Percentiles rank a stretch among this genome's conserved stretches.
phyloP scores from a whole-genome alignment of 495 filamentous ascomycete genomes.

The Letharia lupina region DNA sequence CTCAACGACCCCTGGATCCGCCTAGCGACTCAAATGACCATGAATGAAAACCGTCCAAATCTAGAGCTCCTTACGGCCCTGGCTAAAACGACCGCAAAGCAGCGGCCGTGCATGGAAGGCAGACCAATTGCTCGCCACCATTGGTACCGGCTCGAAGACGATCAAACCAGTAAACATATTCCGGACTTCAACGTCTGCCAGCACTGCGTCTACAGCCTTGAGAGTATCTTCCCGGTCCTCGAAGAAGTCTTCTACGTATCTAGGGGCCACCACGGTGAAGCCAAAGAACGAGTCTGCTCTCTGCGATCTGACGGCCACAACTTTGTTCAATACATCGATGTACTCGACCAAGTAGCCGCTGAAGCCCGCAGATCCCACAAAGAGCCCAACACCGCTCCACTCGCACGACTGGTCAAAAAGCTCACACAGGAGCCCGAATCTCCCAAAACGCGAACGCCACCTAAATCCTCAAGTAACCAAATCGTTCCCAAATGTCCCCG shows the following conservation, averaged over 20 bases:
- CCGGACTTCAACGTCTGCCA: constrained; percentile 50
- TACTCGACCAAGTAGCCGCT: constrained; percentile 45
- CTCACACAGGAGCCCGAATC: constrained; percentile 25
- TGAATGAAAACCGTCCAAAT: constrained; percentile 32
- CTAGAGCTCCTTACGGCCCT: constrained; percentile 49
- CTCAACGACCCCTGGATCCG: constrained; percentile 58
- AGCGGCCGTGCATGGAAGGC: constrained; percentile 46
- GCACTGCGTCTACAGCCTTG: constrained; percentile 45
- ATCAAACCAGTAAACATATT: constrained; percentile 41
- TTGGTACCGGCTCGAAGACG: constrained; percentile 56
- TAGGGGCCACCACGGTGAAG: constrained; percentile 7
- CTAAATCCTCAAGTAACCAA: constrained; percentile 38
- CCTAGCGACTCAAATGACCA: constrained; percentile 49
- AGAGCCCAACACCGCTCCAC: neutral
- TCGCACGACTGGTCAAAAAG: neutral
- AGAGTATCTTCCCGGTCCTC: constrained; percentile 43
- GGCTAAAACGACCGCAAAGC: constrained; percentile 34
- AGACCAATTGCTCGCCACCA: constrained; percentile 32
- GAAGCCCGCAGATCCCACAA: constrained; percentile 26
- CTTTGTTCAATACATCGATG: constrained; percentile 54
- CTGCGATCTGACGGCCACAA: constrained; percentile 44
- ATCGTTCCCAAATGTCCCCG: constrained; percentile 48
- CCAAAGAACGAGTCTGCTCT: constrained; percentile 39
- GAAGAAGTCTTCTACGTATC: constrained; percentile 38
- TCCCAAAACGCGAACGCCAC: constrained; percentile 14